Conservation (phyloP, 371 early-diverging fungal species). For the Nematocida homosporus region DNA sequence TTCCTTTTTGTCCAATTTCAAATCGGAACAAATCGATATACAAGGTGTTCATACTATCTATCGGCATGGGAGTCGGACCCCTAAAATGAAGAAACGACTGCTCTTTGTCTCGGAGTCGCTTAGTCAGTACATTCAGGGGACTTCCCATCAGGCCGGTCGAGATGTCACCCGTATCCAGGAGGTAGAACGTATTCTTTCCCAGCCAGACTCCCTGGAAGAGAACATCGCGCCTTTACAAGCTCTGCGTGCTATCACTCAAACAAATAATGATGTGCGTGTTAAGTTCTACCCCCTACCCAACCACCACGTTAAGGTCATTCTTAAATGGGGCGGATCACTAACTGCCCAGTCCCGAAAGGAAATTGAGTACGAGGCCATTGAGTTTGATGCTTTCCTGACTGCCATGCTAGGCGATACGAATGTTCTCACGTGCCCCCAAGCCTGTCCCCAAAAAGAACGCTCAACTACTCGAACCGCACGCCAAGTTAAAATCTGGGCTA, state of each 20-base stretch:
- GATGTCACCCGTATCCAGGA: conserved; percentile 23
- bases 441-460: conserved; percentile 9
- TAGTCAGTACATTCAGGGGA: conserved; percentile 9
- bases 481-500: conserved; percentile 18
- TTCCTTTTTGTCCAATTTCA: not conserved
- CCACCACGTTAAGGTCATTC: not conserved
- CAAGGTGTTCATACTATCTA: conserved; percentile 21
- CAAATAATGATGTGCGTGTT: conserved; percentile 13
- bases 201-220: not conserved
- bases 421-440: conserved; percentile 3
- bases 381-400: conserved; percentile 34
- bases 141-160: conserved; percentile 20
- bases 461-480: not conserved
- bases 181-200: conserved; percentile 6
- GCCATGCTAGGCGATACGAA: conserved; percentile 8
- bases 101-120: conserved; percentile 18
- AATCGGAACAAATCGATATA: not conserved
- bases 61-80: conserved; percentile 50
- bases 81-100: conserved; percentile 50
- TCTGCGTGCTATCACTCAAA: conserved; percentile 14
- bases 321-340: conserved; percentile 49
- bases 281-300: conserved; percentile 16
- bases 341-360: conserved; percentile 10
- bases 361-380: conserved; percentile 54
- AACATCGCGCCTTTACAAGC: not conserved